phyloP scores from a whole-genome alignment of 352 stramenopile genomes.

The Globisporangium abappressorium region DNA sequence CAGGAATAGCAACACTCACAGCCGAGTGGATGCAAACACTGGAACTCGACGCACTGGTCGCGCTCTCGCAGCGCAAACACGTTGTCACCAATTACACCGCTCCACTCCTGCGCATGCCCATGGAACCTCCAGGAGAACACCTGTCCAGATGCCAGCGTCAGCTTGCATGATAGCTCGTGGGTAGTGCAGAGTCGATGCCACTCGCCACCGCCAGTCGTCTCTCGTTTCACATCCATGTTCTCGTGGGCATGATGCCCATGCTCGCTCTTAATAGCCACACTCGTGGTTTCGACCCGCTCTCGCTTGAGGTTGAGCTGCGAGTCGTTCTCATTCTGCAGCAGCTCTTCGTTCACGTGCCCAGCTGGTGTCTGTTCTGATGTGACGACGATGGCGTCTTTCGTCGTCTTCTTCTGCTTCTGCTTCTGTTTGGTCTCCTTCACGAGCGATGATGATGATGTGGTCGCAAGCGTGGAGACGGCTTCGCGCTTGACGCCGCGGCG shows the following conservation, averaged over 20 bases:
- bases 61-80: slow-evolving; percentile 55
- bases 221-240: not conserved
- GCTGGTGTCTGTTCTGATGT: not conserved
- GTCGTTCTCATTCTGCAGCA: not conserved
- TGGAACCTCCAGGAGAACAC: slow-evolving; percentile 42
- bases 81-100: slow-evolving; percentile 42
- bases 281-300: not conserved
- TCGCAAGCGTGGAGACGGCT: not conserved
- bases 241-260: not conserved
- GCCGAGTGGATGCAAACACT: slow-evolving; percentile 60
- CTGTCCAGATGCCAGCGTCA: slow-evolving; percentile 51
- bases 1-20: slow-evolving; percentile 18
- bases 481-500: slow-evolving; percentile 5
- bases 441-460: not conserved
- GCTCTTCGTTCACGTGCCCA: not conserved
- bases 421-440: slow-evolving; percentile 10
- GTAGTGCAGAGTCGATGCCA: slow-evolving; percentile 41
- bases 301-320: slow-evolving; percentile 1
- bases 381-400: not conserved
- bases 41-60: slow-evolving; percentile 40
- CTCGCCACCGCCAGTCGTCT: slow-evolving; percentile 19
- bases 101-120: slow-evolving; percentile 30
- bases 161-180: slow-evolving; percentile 39
- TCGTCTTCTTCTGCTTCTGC: slow-evolving; percentile 7
- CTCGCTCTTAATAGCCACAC: not conserved